These are phyloP conservation scores for Aspergillus puulaauensis DNA, from an alignment of 2,329 filamentous ascomycete genomes.

Conservation along the genomic window DNA sequence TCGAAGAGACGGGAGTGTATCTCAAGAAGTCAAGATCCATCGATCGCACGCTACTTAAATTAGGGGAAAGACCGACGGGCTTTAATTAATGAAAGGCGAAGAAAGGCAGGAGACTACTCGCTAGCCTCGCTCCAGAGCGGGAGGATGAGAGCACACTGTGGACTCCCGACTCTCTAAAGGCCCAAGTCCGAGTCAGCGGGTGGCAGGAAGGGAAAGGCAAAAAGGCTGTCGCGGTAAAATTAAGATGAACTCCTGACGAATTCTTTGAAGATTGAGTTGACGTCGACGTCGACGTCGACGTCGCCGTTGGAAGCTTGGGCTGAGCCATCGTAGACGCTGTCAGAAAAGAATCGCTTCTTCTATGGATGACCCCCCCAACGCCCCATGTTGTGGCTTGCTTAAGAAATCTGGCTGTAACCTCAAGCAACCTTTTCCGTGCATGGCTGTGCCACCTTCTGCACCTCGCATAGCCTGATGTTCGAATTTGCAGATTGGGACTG, in stretches of 20 bases:
- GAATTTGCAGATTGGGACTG: background rate
- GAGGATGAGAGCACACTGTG: conserved; percentile 1
- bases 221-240: background rate
- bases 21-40: conserved; percentile 22
- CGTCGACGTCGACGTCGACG: too few species aligned
- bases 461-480: background rate
- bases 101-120: background rate
- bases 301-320: background rate
- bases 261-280: background rate
- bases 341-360: background rate
- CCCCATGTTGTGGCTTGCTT: background rate
- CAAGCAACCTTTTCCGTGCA: background rate
- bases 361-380: background rate
- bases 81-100: conserved; percentile 10
- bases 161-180: conserved; percentile 12
- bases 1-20: conserved; percentile 7
- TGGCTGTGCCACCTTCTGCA: background rate
- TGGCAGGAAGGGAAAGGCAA: background rate
- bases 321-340: too few species aligned
- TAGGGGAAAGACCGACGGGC: conserved; percentile 17
- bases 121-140: background rate
- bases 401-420: background rate
- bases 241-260: background rate
- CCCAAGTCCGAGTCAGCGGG: conserved; percentile 10
- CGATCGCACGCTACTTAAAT: conserved; percentile 20